Percentiles rank a stretch among this genome's conserved stretches.
Evolutionary conservation across 2,329 filamentous ascomycete species (phyloP).

Genomic region (Talaromyces pinophilus): DNA sequence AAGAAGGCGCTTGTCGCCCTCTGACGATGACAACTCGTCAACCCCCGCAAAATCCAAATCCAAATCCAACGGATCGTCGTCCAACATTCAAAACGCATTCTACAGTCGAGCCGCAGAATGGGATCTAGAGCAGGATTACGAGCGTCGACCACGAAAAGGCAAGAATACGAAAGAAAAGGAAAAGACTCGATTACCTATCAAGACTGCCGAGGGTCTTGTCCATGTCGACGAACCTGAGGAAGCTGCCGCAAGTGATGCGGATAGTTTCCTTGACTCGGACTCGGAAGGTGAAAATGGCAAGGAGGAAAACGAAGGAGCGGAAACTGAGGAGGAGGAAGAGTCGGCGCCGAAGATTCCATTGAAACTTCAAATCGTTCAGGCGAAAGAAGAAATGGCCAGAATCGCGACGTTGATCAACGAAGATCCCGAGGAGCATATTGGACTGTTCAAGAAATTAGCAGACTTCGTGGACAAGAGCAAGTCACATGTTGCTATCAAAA

Average conservation of each 20-base stretch:
- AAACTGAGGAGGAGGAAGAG: conserved; percentile 50
- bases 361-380: conserved; percentile 76
- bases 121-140: conserved; percentile 92
- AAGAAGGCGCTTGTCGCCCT: conserved; percentile 53
- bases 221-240: conserved; percentile 53
- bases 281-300: conserved; percentile 48
- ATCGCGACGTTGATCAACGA: conserved; percentile 82
- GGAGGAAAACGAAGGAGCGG: conserved; percentile 48
- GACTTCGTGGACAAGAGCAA: conserved; percentile 64
- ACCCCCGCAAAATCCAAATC: conserved; percentile 29
- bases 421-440: conserved; percentile 85
- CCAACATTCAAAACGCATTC: conserved; percentile 54
- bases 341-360: conserved; percentile 67
- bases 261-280: conserved; percentile 64
- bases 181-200: conserved; percentile 77
- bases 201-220: conserved; percentile 75
- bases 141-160: conserved; percentile 72
- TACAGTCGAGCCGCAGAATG: conserved; percentile 76
- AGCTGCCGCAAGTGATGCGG: conserved; percentile 56
- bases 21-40: conserved; percentile 37
- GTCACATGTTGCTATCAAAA: conserved; percentile 71
- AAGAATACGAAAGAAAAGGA: conserved; percentile 75
- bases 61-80: conserved; percentile 29
- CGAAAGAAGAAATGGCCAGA: conserved; percentile 89
- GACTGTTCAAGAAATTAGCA: conserved; percentile 74